Base-by-base conservation (phyloP, 2,329 filamentous ascomycete species). In the Cladosporium sp. region DNA sequence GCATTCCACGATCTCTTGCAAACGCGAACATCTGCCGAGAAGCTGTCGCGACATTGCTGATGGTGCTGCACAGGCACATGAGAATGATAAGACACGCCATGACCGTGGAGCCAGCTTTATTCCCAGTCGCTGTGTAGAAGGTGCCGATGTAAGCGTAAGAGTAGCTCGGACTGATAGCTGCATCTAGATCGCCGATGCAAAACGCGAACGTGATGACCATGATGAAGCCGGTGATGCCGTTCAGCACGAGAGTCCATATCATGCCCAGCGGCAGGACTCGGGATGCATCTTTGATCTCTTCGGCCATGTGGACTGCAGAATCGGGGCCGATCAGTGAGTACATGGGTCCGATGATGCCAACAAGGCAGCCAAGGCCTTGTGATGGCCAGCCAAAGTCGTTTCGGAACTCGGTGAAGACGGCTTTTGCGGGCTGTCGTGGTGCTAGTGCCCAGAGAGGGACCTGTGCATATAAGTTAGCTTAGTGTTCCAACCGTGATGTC, bases 251-350 rank as follows among this genome's bases (percentile, higher is more conserved):
- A 1, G 76, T 75, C 67, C 78, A 77, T 46, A 82, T 76, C 77
- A 81, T 81, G 10, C 79, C 78, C 36, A 73, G 72, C 1, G 80
- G 80, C 1, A 82, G 76, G 23, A 77, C 76, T n/a, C 77, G 75
- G 34, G 76, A 76, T 2, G 80, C 79, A 58, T 81, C 76, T 59
- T 72, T 70, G 51, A 76, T 62, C 53, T 77, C 75, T 63, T 77
- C 75, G 14, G 71, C 73, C 75, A 76, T 76, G 59, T 76, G 74
- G 11, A 73, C 72, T 26, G 78, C 78, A 11, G 78, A 77, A 65
- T 81, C 79, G 56, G 77, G 70, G 28, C 73, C 72, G 53, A 76
- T 75, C 59, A 75, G 75, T 59, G 71, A 74, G 71, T 74, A 76
- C 26, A 77, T 73, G 6, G 74, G 73, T 7, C 77, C 78, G 11